Conservation (phyloP, 805 yeast species). For the Isabelozyma pseudorhagii region DNA sequence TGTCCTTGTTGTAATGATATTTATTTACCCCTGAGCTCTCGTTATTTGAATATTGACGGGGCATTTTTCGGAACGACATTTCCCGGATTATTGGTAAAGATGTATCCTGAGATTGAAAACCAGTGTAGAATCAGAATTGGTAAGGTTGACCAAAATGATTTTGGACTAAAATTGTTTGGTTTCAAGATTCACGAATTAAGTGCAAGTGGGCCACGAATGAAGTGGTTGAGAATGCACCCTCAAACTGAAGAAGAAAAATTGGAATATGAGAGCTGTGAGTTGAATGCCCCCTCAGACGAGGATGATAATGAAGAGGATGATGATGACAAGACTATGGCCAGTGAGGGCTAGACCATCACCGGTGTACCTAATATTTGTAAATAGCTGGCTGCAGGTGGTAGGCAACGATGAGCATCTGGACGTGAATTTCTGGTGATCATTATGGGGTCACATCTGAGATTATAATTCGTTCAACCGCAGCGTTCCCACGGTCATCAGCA, state of each 20-base stretch:
- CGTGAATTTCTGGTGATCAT: too few species aligned
- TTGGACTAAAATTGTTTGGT: constrained; percentile 81
- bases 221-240: constrained; percentile 86
- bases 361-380: not conserved
- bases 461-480: too few species aligned
- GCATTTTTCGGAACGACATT: constrained; percentile 96
- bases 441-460: too few species aligned
- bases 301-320: constrained; percentile 26
- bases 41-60: constrained; percentile 88
- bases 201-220: constrained; percentile 88
- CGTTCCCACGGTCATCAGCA: too few species aligned
- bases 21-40: constrained; percentile 81
- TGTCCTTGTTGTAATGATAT: constrained; percentile 95
- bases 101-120: constrained; percentile 85
- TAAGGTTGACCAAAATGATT: constrained; percentile 48
- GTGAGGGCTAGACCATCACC: constrained; percentile 19
- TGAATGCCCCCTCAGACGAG: constrained; percentile 44
- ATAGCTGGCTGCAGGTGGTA: not conserved
- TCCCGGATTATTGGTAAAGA: constrained; percentile 87
- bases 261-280: constrained; percentile 66
- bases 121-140: constrained; percentile 59
- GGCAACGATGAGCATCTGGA: too few species aligned
- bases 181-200: constrained; percentile 76
- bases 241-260: constrained; percentile 53
- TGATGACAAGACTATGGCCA: constrained; percentile 42